These are phyloP conservation scores for Pseudozyma pruni DNA, from an alignment of 1,284 basidiomycete genomes.

Conservation along the genomic window DNA sequence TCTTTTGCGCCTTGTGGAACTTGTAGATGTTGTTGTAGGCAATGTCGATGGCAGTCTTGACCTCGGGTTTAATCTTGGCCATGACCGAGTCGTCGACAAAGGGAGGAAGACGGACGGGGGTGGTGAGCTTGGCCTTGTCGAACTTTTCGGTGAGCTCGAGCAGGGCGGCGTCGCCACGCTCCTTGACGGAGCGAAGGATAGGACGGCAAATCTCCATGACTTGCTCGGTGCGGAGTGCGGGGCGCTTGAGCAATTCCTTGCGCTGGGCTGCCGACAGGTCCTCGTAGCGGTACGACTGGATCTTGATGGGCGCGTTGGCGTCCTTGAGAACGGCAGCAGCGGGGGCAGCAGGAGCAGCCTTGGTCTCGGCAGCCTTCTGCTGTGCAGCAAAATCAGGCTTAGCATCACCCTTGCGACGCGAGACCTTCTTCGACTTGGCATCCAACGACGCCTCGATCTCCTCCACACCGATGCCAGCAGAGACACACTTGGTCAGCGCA, in stretches of 20 bases:
- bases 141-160: conserved; percentile 92
- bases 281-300: conserved; percentile 56
- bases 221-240: conserved; percentile 89
- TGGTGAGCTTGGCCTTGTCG: conserved; percentile 80
- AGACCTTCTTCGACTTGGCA: conserved; percentile 86
- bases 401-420: conserved; percentile 88
- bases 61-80: conserved; percentile 60
- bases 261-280: conserved; percentile 74
- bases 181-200: conserved; percentile 88
- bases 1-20: conserved; percentile 68
- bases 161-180: conserved; percentile 85
- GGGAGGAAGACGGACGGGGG: conserved; percentile 55
- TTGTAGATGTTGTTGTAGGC: conserved; percentile 88
- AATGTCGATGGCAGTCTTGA: conserved; percentile 85
- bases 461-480: conserved; percentile 82
- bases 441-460: conserved; percentile 90
- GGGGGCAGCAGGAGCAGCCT: conserved; percentile 38
- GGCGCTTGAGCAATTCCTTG: conserved; percentile 81
- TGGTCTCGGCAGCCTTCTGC: conserved; percentile 54
- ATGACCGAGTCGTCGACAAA: conserved; percentile 71
- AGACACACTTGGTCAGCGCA: conserved; percentile 85
- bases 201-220: conserved; percentile 96
- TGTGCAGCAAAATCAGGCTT: conserved; percentile 82
- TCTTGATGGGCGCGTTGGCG: conserved; percentile 70
- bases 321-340: conserved; percentile 55